Evolutionary conservation across 140 eudicot species (phyloP), one percentile per base, ranked within the genome.

Genomic region (Erigeron philadelphicus): DNA sequence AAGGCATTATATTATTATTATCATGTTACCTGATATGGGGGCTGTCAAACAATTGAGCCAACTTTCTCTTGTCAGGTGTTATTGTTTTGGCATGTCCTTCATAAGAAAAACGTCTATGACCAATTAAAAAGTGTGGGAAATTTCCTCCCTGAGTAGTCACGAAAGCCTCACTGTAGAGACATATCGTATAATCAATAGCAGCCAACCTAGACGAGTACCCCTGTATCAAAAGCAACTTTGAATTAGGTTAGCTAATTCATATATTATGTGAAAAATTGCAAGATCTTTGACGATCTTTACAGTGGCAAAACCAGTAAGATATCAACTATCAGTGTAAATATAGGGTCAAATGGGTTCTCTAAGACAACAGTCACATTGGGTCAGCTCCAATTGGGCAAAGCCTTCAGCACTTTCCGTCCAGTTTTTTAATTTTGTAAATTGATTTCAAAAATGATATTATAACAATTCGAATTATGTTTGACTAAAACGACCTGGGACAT

Each of bases 121-220:
- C 99, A 64, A 89, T 85, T 75, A 93, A 80, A 78, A 93, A 93
- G 74, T 93, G 99, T 15, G 99, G 99, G 52, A 93, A 93, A 69
- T 93, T 93, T 66, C 99, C 99, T 53, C 99, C 99, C 25, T 93
- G 99, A 18, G 99, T 89, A 0, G 97, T 93, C 44, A 87, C 94
- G 73, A 93, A 93, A 47, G 77, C 99, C 79, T 89, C 97, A 46
- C 99, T 93, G 67, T 93, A 86, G 63, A 93, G 95, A 77, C 99
- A 93, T 57, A 93, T 90, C 3, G 99, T 93, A 78, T 93, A 93
- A 78, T 93, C 99, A 47, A 93, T 90, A 72, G 99, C 99, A 57
- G 99, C 99, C 90, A 93, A 75, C 83, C 99, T 81, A 13, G 99
- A 93, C 1, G 90, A 89, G 67, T 93, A 87, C 45, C 99, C 97